Base-by-base conservation (phyloP, 106 monocot genomes). In the Platanthera guangdongensis region DNA sequence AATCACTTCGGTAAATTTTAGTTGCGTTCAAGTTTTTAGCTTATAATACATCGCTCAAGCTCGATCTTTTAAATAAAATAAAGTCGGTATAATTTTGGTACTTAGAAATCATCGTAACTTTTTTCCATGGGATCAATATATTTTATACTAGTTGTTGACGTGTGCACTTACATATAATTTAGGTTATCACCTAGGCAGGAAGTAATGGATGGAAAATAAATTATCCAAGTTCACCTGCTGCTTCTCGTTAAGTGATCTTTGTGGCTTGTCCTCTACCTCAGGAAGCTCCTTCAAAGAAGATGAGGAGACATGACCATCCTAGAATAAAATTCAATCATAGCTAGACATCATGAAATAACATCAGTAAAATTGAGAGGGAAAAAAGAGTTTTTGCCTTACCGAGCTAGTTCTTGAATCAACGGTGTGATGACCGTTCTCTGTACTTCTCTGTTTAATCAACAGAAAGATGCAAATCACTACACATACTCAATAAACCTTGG, bases 231-330 rank as follows among this genome's bases (percentile, higher is more conserved):
- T 51, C 53, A 90, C 99, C 87, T 99, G 99, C 71, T 99, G 99
- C 59, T 94, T 99, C 80, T 99, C 99, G 83, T 94, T 99, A 22
- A 99, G 89, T 73, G 97, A 94, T 82, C 89, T 94, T 73, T 94
- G 97, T 57, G 97, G 97, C 63, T 85, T 94, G 78, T 99, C 97
- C 39, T 99, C 99, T 48, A 87, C 54, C 81, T 99, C 99, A 82
- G 87, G 81, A 74, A 73, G 57, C 71, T 99, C 93, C 75, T 81
- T 91, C 39, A 75, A 47, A 19, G 75, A 75, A 30, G 85, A 83
- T 78, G 82, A 76, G 16, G 62, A n/a, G 22, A 69, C 74, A 15
- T 85, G 85, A 55, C 78, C 47, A 76, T 99, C 99, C 94, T 99
- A 75, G 9, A 70, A 76, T 21, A 16, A 76, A 65, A 65, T 30